Evolutionary conservation across 495 filamentous ascomycete genomes (phyloP).

Genomic region (Daldinia vernicosa): DNA sequence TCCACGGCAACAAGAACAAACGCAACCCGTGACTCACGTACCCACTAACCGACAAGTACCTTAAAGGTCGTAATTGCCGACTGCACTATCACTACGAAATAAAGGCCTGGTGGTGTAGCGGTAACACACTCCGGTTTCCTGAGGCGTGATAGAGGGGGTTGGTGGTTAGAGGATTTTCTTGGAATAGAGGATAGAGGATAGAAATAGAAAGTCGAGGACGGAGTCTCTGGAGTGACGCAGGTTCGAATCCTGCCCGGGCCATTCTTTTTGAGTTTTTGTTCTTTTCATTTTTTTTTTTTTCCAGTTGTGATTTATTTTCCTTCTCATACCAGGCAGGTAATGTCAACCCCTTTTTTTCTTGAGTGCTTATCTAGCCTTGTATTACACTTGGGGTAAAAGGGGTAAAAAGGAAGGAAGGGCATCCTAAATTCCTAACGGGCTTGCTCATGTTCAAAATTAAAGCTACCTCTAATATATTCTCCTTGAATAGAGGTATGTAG

Average conservation of each 20-base stretch:
- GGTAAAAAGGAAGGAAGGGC: not conserved
- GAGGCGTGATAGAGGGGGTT: not conserved
- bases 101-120: not conserved
- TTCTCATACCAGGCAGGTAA: not conserved
- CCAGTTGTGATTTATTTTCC: not conserved
- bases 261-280: not conserved
- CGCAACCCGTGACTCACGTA: not conserved
- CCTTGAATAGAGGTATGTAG: too few relatives aligned
- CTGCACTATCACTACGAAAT: not conserved
- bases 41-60: not conserved
- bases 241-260: conserved; percentile 1
- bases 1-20: not conserved
- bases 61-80: not conserved
- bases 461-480: too few relatives aligned
- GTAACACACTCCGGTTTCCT: conserved; percentile 1
- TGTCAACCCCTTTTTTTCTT: not conserved
- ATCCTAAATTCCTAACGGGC: too few relatives aligned
- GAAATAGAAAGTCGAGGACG: not conserved
- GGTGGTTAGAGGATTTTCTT: not conserved
- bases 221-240: not conserved
- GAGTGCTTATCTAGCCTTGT: not conserved
- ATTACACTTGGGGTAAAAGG: not conserved
- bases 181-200: not conserved
- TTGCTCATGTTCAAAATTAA: too few relatives aligned
- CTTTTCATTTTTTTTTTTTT: not conserved